A percentile compares a stretch with the other conserved stretches of the same genome.
Conservation (phyloP, 1,139 yeast genomes). For the Candida tropicalis region DNA sequence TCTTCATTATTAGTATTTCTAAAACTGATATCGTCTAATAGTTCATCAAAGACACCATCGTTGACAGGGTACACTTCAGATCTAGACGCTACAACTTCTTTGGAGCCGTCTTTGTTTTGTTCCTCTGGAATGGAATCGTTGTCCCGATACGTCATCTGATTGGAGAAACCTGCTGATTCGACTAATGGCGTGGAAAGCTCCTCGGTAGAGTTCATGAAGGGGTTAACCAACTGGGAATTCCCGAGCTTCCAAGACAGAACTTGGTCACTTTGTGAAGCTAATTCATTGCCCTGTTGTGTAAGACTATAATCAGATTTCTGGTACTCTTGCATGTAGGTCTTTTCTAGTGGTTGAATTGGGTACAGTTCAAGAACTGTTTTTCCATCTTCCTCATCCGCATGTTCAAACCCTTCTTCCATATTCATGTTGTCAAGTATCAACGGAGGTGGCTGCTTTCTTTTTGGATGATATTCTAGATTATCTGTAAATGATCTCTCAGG, state of each 20-base stretch:
- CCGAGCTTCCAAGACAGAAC: background rate
- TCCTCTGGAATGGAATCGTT: conserved; percentile 9
- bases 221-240: conserved; percentile 1
- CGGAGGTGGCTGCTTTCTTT: background rate
- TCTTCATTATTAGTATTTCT: conserved; percentile 1
- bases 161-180: too few relatives aligned
- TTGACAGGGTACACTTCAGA: background rate
- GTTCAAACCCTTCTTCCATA: background rate
- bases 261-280: background rate
- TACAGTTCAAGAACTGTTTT: background rate
- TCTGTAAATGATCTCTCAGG: conserved; percentile 2
- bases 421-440: background rate
- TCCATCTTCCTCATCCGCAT: background rate
- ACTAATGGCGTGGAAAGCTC: background rate
- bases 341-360: background rate
- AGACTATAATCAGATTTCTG: background rate
- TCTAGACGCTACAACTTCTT: background rate
- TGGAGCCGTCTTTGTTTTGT: conserved; percentile 1
- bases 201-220: background rate
- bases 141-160: conserved; percentile 9
- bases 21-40: conserved; percentile 1
- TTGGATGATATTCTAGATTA: conserved; percentile 1
- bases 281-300: background rate
- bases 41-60: conserved; percentile 1
- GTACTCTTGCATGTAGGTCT: conserved; percentile 1